Conservation (phyloP, 1,284 basidiomycete species). For the Blastosporella zonata region DNA sequence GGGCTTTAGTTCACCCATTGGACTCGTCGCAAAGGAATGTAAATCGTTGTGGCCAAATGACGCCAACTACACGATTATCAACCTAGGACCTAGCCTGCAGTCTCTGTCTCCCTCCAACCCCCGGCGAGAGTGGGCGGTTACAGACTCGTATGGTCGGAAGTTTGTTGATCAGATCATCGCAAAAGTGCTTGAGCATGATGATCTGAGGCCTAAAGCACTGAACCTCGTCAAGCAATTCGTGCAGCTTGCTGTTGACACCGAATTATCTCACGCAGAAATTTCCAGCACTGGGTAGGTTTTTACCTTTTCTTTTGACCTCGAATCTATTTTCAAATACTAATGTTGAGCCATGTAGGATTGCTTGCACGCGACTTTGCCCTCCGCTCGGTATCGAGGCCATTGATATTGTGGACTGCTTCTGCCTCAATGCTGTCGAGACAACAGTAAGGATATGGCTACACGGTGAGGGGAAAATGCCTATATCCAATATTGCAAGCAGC, state of each 20-base stretch:
- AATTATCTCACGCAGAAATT: constrained; percentile 15
- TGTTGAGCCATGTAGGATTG: constrained; percentile 5
- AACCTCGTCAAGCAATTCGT: constrained; percentile 20
- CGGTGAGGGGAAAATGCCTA: constrained; percentile 8
- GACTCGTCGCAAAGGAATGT: constrained; percentile 17
- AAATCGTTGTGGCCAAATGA: constrained; percentile 18
- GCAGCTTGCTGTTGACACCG: constrained; percentile 17
- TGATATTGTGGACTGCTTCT: constrained; percentile 20
- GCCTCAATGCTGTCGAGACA: constrained; percentile 10
- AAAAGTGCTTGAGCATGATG: constrained; percentile 7
- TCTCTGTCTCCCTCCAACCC: constrained; percentile 12
- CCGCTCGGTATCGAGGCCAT: constrained; percentile 17
- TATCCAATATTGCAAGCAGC: constrained; percentile 7
- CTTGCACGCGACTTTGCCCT: constrained; percentile 21
- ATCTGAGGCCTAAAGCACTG: constrained; percentile 8
- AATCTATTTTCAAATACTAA: not conserved
- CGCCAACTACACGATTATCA: constrained; percentile 15
- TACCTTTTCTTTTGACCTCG: not conserved
- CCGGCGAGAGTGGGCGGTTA: constrained; percentile 18
- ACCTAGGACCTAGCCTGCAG: constrained; percentile 21
- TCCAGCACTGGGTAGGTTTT: constrained; percentile 1
- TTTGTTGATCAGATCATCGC: constrained; percentile 15
- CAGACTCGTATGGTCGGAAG: constrained; percentile 13
- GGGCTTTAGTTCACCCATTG: constrained; percentile 25
- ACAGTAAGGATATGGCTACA: constrained; percentile 15